Evolutionary conservation across 805 yeast species (phyloP), one percentile per base, ranked within the genome.

Genomic region (Hanseniaspora osmophila): DNA sequence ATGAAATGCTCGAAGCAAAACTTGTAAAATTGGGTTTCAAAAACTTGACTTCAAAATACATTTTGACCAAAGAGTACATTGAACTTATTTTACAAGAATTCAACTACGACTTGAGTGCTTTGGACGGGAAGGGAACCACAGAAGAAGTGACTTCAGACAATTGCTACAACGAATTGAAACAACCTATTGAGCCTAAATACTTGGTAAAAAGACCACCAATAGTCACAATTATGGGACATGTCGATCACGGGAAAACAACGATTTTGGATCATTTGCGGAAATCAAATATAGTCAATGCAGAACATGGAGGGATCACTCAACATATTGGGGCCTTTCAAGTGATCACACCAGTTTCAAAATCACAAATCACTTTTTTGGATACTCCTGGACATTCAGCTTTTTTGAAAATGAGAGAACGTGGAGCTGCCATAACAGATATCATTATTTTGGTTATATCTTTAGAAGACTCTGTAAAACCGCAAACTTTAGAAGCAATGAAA

Each of bases 381-480:
- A 92, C 98, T 0, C 98, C 98, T 0, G 98, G 98, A 0, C 98
- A 92, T 65, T 94, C 96, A 10, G 97, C 97, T 0, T 92, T 92
- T 58, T 67, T 92, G 51, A 87, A 87, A 56, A 87, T 92, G 95
- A 75, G 98, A 53, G 94, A 90, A 64, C 73, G 98, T 53, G 98
- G 98, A 41, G 97, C 98, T 0, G 80, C 77, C 52, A 76, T 88
- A 39, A 92, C 98, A 0, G 98, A 92, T 67, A 80, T 92, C 42
- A 85, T 92, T 33, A 74, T 92, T 41, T 69, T 92, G 45, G 97
- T 90, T 2, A 95, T 92, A 17, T 96, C 97, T 1, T 95, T 95
- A 2, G 96, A 92, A 60, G 98, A 92, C 64, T 84, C 96, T 0
- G 94, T 92, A 18, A 92, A 83, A 94, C 97, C 97, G 0, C 98